Percentiles rank a stretch among this genome's conserved stretches.
These are phyloP conservation scores for Cladosporium sp. DNA, from an alignment of 2,329 filamentous ascomycete genomes.

Conservation along the genomic window DNA sequence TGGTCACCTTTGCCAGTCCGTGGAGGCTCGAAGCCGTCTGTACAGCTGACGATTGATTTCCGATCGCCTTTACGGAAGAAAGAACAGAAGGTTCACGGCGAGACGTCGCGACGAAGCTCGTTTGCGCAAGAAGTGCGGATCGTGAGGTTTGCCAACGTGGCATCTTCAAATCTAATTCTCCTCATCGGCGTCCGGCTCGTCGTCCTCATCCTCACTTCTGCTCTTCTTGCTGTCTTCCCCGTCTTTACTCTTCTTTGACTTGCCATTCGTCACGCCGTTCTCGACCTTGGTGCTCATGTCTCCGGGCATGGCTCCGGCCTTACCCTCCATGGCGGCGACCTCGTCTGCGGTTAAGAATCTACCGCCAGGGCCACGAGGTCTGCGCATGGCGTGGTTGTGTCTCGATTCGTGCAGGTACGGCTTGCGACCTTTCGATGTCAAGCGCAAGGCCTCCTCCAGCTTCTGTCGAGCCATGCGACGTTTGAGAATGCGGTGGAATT, in stretches of 20 bases:
- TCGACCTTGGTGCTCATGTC: conserved; percentile 8
- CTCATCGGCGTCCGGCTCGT: conserved; percentile 15
- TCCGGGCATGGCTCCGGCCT: conserved; percentile 26
- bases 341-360: conserved; percentile 96
- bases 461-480: conserved; percentile 86
- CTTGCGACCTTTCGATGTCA: conserved; percentile 93
- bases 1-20: no score
- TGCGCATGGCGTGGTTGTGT: conserved; percentile 96
- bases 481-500: conserved; percentile 96
- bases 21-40: background rate
- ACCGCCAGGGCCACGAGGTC: conserved; percentile 86
- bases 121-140: background rate
- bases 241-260: conserved; percentile 6
- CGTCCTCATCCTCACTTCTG: conserved; percentile 12
- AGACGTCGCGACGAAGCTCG: background rate
- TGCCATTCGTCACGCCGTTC: conserved; percentile 5
- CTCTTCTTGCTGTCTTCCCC: conserved; percentile 10
- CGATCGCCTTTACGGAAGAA: background rate
- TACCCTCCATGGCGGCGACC: conserved; percentile 79
- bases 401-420: conserved; percentile 95
- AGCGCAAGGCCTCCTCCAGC: conserved; percentile 81
- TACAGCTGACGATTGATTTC: background rate
- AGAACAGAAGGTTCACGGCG: background rate
- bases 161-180: background rate
- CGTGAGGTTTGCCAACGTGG: background rate